Evolutionary conservation across 768 basidiomycete species (phyloP).

Genomic region (Mycena kentingensis): DNA sequence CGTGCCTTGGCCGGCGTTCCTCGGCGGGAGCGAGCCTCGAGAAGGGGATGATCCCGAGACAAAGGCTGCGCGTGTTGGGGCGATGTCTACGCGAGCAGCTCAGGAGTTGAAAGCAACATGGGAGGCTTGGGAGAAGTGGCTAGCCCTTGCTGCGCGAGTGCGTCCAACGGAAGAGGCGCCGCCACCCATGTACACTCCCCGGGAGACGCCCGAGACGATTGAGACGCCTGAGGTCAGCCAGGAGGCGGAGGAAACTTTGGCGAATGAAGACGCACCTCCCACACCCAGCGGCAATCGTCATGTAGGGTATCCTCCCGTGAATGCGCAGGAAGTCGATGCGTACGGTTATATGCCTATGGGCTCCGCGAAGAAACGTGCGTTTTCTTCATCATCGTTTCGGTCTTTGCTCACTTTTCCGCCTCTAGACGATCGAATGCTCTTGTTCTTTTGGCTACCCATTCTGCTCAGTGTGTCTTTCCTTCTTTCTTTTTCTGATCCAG

Average conservation of each 20-base stretch:
- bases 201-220: conserved; percentile 31
- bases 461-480: conserved; percentile 60
- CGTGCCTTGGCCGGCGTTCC: conserved; percentile 71
- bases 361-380: conserved; percentile 71
- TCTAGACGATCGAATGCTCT: conserved; percentile 81
- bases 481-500: background rate
- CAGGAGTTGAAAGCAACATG: conserved; percentile 70
- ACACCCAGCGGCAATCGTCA: conserved; percentile 37
- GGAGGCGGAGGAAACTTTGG: too few species aligned
- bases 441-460: conserved; percentile 86
- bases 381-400: conserved; percentile 2
- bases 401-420: background rate
- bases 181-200: conserved; percentile 75
- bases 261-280: too few species aligned
- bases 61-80: conserved; percentile 35
- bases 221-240: background rate
- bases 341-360: conserved; percentile 64
- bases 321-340: conserved; percentile 69
- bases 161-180: conserved; percentile 55
- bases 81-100: conserved; percentile 48
- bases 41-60: conserved; percentile 36
- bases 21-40: conserved; percentile 46
- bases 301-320: conserved; percentile 50
- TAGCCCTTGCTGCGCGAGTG: conserved; percentile 54
- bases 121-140: conserved; percentile 86